phyloP scores from a whole-genome alignment of 1,284 basidiomycete species.

The Boletus semigastroideus region DNA sequence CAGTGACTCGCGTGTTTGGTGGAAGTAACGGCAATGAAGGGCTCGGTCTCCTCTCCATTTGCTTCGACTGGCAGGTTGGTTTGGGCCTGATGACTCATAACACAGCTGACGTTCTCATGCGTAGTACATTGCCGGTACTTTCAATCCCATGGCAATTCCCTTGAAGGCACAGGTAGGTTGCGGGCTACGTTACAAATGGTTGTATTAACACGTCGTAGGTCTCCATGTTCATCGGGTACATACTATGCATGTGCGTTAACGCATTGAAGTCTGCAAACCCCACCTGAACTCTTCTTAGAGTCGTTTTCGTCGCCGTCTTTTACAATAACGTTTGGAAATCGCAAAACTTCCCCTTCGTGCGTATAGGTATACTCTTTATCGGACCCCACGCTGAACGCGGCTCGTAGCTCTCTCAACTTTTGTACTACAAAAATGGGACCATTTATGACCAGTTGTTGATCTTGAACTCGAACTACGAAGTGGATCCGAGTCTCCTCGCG shows the following conservation, averaged over 20 bases:
- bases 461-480: slow-evolving; percentile 47
- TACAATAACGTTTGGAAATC: too few species aligned
- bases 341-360: too few species aligned
- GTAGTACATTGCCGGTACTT: slow-evolving; percentile 43
- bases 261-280: neutral
- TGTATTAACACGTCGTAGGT: slow-evolving; percentile 21
- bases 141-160: slow-evolving; percentile 37
- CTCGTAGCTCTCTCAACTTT: slow-evolving; percentile 42
- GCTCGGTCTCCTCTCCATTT: slow-evolving; percentile 38
- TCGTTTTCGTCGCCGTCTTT: neutral
- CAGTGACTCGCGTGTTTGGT: slow-evolving; percentile 58
- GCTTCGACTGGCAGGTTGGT: slow-evolving; percentile 7
- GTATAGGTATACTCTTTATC: too few species aligned
- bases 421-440: slow-evolving; percentile 53
- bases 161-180: slow-evolving; percentile 38
- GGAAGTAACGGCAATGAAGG: slow-evolving; percentile 63
- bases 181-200: neutral
- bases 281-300: neutral
- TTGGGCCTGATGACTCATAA: neutral
- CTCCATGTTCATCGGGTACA: slow-evolving; percentile 43
- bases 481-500: slow-evolving; percentile 43
- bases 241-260: slow-evolving; percentile 44
- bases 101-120: slow-evolving; percentile 7
- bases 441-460: slow-evolving; percentile 48
- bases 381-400: too few species aligned